phyloP scores from a whole-genome alignment of 352 stramenopile genomes.

The Pseudoperonospora humuli region DNA sequence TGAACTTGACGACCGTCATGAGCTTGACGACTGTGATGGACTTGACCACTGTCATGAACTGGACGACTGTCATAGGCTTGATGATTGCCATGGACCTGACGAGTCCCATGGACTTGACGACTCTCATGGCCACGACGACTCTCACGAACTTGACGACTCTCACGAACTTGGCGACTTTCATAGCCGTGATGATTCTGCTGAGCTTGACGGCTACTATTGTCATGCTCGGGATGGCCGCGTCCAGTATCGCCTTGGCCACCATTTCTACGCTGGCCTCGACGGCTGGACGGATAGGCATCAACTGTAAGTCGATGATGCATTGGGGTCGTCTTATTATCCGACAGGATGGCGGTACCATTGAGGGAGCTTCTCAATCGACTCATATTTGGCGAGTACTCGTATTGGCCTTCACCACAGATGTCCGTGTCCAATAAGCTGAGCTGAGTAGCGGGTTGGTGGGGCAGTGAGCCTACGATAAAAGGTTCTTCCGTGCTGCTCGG shows the following conservation, averaged over 20 bases:
- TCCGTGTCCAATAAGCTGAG: conserved; percentile 26
- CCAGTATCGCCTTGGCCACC: neutral
- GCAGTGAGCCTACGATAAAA: conserved; percentile 23
- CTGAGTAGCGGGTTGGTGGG: conserved; percentile 15
- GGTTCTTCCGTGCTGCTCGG: conserved; percentile 11
- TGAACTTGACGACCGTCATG: too few relatives aligned
- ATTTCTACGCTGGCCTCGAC: conserved; percentile 6
- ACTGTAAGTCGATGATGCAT: conserved; percentile 23
- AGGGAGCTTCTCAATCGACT: conserved; percentile 21
- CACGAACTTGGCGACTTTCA: too few relatives aligned
- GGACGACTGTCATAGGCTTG: neutral
- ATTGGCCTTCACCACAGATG: conserved; percentile 28
- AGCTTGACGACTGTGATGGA: too few relatives aligned
- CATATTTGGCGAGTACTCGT: conserved; percentile 27
- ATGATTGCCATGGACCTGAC: too few relatives aligned
- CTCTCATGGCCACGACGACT: neutral
- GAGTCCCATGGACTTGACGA: too few relatives aligned
- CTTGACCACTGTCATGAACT: too few relatives aligned
- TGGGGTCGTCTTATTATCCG: conserved; percentile 27
- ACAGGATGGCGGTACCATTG: conserved; percentile 32
- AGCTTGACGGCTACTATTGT: neutral
- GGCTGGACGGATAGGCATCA: conserved; percentile 18
- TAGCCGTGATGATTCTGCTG: too few relatives aligned
- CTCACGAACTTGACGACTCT: too few relatives aligned
- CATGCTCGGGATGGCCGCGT: neutral